Evolutionary conservation across 176 grass and related monocot genomes (phyloP).

Genomic region (Carex kokanica): DNA sequence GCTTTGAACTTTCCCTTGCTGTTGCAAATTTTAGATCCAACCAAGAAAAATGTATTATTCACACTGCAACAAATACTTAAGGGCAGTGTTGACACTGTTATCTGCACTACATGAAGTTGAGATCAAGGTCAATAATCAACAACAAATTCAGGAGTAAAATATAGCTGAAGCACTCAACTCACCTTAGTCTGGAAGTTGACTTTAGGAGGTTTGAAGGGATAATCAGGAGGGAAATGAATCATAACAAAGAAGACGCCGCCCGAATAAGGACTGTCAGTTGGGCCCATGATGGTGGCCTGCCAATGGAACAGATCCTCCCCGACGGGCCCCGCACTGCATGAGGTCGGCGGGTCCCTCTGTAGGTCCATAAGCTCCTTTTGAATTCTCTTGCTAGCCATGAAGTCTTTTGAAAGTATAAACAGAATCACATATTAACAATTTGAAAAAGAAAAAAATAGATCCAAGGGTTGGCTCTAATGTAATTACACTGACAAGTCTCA

Average conservation of each 20-base stretch:
- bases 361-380: constrained; percentile 42
- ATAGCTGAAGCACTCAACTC: neutral
- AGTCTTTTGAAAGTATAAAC: neutral
- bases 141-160: neutral
- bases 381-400: constrained; percentile 40
- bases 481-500: neutral
- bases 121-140: neutral
- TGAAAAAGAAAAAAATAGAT: neutral
- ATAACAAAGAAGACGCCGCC: constrained; percentile 32
- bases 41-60: neutral
- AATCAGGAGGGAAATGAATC: constrained; percentile 44
- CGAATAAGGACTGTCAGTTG: constrained; percentile 35
- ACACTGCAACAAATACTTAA: neutral
- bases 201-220: constrained; percentile 52
- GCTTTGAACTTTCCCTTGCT: neutral
- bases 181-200: constrained; percentile 47
- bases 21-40: neutral
- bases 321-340: constrained; percentile 35
- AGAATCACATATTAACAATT: neutral
- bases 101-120: neutral
- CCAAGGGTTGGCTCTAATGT: neutral
- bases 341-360: constrained; percentile 31
- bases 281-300: constrained; percentile 45
- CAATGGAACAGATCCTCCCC: constrained; percentile 46
- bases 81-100: neutral